Evolutionary conservation across 768 basidiomycete genomes (phyloP).

Genomic region (Rhodotorula taiwanensis): DNA sequence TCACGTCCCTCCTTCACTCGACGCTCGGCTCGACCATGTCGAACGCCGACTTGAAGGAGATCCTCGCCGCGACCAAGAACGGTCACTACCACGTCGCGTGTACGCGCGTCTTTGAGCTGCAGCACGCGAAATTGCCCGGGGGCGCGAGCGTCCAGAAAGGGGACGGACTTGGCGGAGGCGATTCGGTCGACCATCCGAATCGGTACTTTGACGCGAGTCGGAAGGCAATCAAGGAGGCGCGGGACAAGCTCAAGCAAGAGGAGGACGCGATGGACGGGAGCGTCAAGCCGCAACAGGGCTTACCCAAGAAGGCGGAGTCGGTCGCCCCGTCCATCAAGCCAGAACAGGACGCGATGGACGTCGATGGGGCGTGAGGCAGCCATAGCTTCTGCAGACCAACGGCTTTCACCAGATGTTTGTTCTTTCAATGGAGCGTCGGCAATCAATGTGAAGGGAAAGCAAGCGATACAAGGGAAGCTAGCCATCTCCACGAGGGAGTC

Average conservation of each 20-base stretch:
- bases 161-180: conserved; percentile 76
- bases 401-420: no score
- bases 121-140: conserved; percentile 53
- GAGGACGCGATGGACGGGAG: conserved; percentile 17
- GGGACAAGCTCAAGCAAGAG: conserved; percentile 40
- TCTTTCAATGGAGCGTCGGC: no score
- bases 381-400: no score
- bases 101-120: conserved; percentile 92
- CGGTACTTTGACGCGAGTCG: conserved; percentile 50
- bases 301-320: no score
- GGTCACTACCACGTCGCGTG: conserved; percentile 91
- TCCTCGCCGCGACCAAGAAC: conserved; percentile 68
- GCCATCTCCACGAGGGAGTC: no score
- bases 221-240: conserved; percentile 50
- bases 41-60: conserved; percentile 67
- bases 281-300: no score
- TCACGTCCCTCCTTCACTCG: conserved; percentile 67
- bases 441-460: no score
- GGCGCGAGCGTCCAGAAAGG: conserved; percentile 66
- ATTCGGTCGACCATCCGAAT: conserved; percentile 90
- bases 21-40: conserved; percentile 63
- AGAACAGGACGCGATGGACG: no score
- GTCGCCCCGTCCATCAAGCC: no score
- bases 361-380: no score
- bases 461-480: no score